Percentiles rank a stretch among this genome's conserved stretches.
These are phyloP conservation scores for Phialocephala sp. DNA, from an alignment of 2,329 filamentous ascomycete species.

Conservation along the genomic window DNA sequence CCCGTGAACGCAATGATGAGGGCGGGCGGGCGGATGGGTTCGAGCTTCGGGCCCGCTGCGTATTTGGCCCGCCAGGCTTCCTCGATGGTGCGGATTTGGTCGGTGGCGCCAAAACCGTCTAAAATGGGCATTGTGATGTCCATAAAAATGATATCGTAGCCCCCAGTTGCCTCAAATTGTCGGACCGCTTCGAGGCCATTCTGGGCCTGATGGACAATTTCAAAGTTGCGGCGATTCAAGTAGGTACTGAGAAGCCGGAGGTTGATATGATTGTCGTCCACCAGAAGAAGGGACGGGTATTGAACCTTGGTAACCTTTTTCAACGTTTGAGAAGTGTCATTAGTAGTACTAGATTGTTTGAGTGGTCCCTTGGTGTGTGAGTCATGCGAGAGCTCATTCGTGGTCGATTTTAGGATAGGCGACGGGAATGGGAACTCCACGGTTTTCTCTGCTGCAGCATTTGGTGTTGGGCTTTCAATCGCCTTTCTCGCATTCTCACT, in stretches of 20 bases:
- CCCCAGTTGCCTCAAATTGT: slow-evolving; percentile 46
- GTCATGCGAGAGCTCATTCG: neutral
- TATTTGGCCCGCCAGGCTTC: slow-evolving; percentile 36
- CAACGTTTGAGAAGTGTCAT: neutral
- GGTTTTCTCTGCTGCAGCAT: slow-evolving; percentile 34
- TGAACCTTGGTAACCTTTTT: slow-evolving; percentile 6
- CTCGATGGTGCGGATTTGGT: slow-evolving; percentile 55
- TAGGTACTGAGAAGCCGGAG: slow-evolving; percentile 47
- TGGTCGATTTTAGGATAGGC: neutral
- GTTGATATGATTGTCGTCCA: slow-evolving; percentile 52
- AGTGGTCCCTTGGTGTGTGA: neutral
- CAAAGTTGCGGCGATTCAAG: slow-evolving; percentile 45
- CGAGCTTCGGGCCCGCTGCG: neutral
- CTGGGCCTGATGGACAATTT: slow-evolving; percentile 48
- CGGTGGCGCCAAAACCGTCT: slow-evolving; percentile 56
- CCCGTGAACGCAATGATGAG: slow-evolving; percentile 49
- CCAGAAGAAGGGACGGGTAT: slow-evolving; percentile 43
- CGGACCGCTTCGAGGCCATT: slow-evolving; percentile 56
- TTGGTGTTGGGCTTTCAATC: slow-evolving; percentile 41
- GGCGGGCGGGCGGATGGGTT: slow-evolving; percentile 34
- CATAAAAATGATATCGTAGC: slow-evolving; percentile 52
- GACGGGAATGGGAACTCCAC: slow-evolving; percentile 41
- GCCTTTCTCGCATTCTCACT: slow-evolving; percentile 42
- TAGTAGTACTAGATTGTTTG: neutral
- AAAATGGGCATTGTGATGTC: slow-evolving; percentile 62